Conservation (phyloP, 2,329 filamentous ascomycete species). For the Chrysoporthe puriensis region DNA sequence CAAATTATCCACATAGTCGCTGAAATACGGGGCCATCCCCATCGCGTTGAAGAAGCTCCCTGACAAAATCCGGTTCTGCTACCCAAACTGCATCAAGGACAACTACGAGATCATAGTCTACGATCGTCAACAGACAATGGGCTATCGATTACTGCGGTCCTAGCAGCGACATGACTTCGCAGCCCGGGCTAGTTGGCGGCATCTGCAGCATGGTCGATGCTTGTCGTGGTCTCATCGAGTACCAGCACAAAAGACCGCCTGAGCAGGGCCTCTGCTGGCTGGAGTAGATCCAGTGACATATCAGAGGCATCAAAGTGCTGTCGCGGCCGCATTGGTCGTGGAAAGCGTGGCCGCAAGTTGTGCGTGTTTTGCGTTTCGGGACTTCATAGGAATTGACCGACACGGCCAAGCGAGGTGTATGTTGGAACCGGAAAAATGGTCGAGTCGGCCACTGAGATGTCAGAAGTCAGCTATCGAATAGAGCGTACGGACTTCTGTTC, state of each 20-base stretch:
- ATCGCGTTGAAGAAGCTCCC: conserved; percentile 15
- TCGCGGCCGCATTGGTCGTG: neutral
- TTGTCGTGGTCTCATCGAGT: conserved; percentile 23
- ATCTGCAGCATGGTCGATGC: conserved; percentile 19
- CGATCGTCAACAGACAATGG: conserved; percentile 9
- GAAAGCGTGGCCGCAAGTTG: neutral
- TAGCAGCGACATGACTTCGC: neutral
- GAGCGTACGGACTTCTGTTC: conserved; percentile 51
- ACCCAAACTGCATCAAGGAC: conserved; percentile 15
- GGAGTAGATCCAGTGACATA: neutral
- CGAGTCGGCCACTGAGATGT: conserved; percentile 63
- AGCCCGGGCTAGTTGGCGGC: neutral
- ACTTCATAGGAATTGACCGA: conserved; percentile 64
- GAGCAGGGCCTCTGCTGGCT: conserved; percentile 4
- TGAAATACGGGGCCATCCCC: conserved; percentile 8
- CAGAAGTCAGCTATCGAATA: neutral
- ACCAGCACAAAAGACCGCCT: conserved; percentile 5
- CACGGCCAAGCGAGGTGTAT: conserved; percentile 70
- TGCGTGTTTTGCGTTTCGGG: conserved; percentile 36
- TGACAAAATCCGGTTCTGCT: conserved; percentile 18
- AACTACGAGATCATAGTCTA: conserved; percentile 7
- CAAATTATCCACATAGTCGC: conserved; percentile 7
- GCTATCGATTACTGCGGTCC: conserved; percentile 16
- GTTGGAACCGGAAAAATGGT: conserved; percentile 72
- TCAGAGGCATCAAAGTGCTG: neutral